These are phyloP conservation scores for Zygnema cylindricum DNA, from an alignment of 139 green algal genomes.

Conservation along the genomic window DNA sequence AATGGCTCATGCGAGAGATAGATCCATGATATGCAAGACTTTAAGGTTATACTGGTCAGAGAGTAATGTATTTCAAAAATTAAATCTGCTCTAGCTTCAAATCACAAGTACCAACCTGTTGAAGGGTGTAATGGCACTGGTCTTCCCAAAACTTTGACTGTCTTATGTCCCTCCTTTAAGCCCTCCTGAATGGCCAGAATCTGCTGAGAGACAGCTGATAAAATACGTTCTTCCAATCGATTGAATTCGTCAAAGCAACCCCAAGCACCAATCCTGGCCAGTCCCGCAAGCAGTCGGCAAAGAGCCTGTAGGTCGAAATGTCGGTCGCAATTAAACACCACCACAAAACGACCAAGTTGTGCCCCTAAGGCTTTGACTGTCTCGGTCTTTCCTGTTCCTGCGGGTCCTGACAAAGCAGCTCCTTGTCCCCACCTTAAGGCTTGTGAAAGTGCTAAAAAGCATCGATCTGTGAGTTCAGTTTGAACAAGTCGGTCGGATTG, in stretches of 20 bases:
- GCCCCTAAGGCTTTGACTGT: constrained; percentile 52
- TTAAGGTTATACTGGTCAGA: too few relatives aligned
- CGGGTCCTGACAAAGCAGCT: constrained; percentile 27
- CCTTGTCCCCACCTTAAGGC: constrained; percentile 39
- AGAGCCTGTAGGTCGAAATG: constrained; percentile 41
- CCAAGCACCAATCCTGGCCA: constrained; percentile 40
- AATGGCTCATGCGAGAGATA: too few relatives aligned
- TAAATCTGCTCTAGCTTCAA: too few relatives aligned
- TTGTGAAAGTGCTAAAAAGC: constrained; percentile 59
- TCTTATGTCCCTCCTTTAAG: constrained; percentile 53
- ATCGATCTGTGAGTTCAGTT: constrained; percentile 56
- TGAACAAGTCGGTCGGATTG: constrained; percentile 39
- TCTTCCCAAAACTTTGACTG: constrained; percentile 63
- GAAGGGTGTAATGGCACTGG: constrained; percentile 61
- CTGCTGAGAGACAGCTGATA: constrained; percentile 74
- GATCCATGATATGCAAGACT: too few relatives aligned
- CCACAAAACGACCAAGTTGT: constrained; percentile 34
- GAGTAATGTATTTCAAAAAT: not conserved
- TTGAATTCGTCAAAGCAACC: constrained; percentile 60
- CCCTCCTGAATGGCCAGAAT: constrained; percentile 75
- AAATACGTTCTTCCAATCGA: constrained; percentile 67
- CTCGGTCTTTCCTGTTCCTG: constrained; percentile 59
- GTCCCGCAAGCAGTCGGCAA: constrained; percentile 21
- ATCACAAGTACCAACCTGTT: too few relatives aligned
- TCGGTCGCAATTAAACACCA: constrained; percentile 49